Base-by-base conservation (phyloP, 2,329 filamentous ascomycete species). In the Claviceps fusiformis region DNA sequence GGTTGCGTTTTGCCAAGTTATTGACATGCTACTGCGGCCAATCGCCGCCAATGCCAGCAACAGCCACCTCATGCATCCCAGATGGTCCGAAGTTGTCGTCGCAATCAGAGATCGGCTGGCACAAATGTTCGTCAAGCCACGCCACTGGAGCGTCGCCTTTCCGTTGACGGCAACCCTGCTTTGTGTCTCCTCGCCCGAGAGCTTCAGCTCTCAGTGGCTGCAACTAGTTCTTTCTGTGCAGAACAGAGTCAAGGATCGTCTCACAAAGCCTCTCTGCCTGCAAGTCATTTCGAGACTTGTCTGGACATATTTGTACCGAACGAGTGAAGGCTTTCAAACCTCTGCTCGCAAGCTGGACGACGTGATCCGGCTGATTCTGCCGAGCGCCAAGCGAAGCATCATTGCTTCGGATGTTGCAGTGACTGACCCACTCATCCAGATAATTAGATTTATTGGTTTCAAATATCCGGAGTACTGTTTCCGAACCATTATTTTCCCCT, bases 381-480 rank as follows among this genome's bases (percentile, higher is more conserved):
- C 92, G 27, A 78, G 83, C 13, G 85, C 88, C 8, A 93, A 87
- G 67, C 85, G 86, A 61, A 86, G 87, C 1, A 83, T 95, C 57
- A 76, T 95, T 29, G 89, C 87, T 0, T 89, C 88, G 1, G 93
- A 98, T 58, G 79, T 84, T 0, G 78, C 83, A n/a, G 85, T 95
- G 57, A 85, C 87, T 2, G 91, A 96, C 50, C 92, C 93, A 1
- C 73, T 97, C 60, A 92, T 97, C 55, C 91, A 97, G 63, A 83
- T 97, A 35, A 91, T 97, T 58, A 83, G 95, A 39, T 90, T 96
- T 64, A 90, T 98, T 64, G 95, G 92, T 2, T 96, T 87, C 73
- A 95, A 89, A 65, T 83, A 95, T 62, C 91, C 92, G 54, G 93
- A 98, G 63, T 86, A 95, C 60, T 97, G 92, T 70, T 95, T 97